phyloP scores from a whole-genome alignment of 345 rosid species.

The Eucalyptus melliodora region DNA sequence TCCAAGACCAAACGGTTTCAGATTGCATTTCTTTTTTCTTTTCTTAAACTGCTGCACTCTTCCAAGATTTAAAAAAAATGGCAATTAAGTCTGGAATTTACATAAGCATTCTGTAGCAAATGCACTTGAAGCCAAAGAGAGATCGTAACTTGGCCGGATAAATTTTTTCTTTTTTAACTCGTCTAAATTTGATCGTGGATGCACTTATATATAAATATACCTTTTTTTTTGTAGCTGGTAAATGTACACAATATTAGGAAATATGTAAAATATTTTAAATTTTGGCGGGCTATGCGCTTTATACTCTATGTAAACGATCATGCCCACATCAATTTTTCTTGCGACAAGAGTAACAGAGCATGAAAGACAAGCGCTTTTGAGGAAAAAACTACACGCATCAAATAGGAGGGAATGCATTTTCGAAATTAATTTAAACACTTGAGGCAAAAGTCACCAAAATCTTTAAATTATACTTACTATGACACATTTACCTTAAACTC shows the following conservation, averaged over 20 bases:
- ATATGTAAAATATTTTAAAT: background rate
- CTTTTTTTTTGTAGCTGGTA: background rate
- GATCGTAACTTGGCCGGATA: background rate
- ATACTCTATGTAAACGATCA: background rate
- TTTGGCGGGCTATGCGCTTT: background rate
- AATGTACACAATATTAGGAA: background rate
- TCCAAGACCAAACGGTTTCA: background rate
- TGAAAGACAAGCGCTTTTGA: background rate
- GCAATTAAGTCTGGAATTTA: background rate
- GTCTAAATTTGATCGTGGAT: background rate
- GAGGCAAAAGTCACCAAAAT: too few species aligned
- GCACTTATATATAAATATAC: too few species aligned
- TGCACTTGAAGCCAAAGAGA: background rate
- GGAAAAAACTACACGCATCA: background rate
- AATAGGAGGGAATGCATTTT: background rate
- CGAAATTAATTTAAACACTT: background rate
- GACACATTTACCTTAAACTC: too few species aligned
- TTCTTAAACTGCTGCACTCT: background rate
- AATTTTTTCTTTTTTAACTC: background rate
- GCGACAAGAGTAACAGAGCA: accelerated
- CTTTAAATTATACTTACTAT: too few species aligned
- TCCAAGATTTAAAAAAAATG: background rate
- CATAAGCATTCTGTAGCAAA: background rate
- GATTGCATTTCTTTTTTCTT: background rate
- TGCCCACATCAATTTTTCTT: background rate